Evolutionary conservation across 345 rosid genomes (phyloP).

Genomic region (Erodium maritimum): DNA sequence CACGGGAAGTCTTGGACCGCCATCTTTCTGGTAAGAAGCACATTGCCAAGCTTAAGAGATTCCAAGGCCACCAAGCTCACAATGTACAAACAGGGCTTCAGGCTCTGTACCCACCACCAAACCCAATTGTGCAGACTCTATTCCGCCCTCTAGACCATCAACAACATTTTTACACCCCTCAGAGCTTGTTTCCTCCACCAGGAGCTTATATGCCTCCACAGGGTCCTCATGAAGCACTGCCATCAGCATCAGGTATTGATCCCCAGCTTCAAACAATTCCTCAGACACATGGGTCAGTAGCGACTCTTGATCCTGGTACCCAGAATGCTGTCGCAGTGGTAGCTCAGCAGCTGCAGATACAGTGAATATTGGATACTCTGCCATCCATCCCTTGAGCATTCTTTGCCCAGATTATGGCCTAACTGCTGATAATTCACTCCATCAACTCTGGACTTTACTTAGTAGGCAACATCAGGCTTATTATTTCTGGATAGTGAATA

Average conservation of each 20-base stretch:
- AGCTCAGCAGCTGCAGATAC: background rate
- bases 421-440: background rate
- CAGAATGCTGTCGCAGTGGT: background rate
- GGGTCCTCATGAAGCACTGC: background rate
- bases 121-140: constrained; percentile 9
- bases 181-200: constrained; percentile 8
- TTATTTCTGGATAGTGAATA: too few species aligned
- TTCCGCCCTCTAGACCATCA: constrained; percentile 9
- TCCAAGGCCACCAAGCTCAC: constrained; percentile 20
- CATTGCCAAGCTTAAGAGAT: constrained; percentile 21
- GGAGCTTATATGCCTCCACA: constrained; percentile 11
- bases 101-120: constrained; percentile 30
- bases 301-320: too few species aligned
- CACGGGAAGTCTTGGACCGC: constrained; percentile 18
- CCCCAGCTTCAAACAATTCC: constrained; percentile 7
- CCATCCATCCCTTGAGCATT: too few species aligned
- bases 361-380: background rate
- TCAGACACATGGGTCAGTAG: constrained; percentile 4
- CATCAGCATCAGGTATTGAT: constrained; percentile 2
- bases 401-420: too few species aligned
- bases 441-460: too few species aligned
- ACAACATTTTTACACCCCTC: constrained; percentile 3
- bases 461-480: too few species aligned
- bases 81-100: constrained; percentile 21
- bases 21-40: constrained; percentile 34